Evolutionary conservation across 1,284 basidiomycete genomes (phyloP).

Genomic region (Cryptococcus maquisensis): DNA sequence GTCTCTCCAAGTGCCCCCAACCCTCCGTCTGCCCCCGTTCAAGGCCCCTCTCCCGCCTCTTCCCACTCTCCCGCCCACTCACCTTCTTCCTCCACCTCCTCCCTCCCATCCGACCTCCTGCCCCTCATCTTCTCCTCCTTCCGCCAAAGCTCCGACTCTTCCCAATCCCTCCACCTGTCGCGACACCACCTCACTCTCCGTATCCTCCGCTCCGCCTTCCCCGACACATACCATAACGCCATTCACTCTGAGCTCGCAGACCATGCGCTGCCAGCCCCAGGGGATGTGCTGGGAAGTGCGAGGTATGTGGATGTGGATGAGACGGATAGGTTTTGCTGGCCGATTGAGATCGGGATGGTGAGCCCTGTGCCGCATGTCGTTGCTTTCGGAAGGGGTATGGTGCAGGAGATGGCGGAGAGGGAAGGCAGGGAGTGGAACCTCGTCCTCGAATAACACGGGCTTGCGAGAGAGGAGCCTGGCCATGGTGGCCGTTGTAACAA

Average conservation of each 20-base stretch:
- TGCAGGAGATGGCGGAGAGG: constrained; percentile 33
- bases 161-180: constrained; percentile 26
- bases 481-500: too few relatives aligned
- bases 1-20: constrained; percentile 2
- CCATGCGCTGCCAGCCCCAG: constrained; percentile 30
- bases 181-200: constrained; percentile 34
- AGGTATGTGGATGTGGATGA: constrained; percentile 33
- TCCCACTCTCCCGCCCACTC: constrained; percentile 10
- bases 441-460: not conserved
- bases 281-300: constrained; percentile 35
- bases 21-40: constrained; percentile 1
- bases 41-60: not conserved
- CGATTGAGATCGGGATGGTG: constrained; percentile 44
- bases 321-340: constrained; percentile 39
- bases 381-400: constrained; percentile 37
- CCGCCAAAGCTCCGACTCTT: constrained; percentile 17
- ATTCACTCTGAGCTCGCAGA: constrained; percentile 36
- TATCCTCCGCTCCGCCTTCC: constrained; percentile 29
- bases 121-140: constrained; percentile 29
- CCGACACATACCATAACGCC: constrained; percentile 33
- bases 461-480: too few relatives aligned
- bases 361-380: constrained; percentile 39
- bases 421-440: constrained; percentile 32
- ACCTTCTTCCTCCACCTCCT: constrained; percentile 12
- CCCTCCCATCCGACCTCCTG: constrained; percentile 31